Evolutionary conservation across 176 grass and related monocot species (phyloP), one percentile per base, ranked within the genome.

Genomic region (Carex cristatella): DNA sequence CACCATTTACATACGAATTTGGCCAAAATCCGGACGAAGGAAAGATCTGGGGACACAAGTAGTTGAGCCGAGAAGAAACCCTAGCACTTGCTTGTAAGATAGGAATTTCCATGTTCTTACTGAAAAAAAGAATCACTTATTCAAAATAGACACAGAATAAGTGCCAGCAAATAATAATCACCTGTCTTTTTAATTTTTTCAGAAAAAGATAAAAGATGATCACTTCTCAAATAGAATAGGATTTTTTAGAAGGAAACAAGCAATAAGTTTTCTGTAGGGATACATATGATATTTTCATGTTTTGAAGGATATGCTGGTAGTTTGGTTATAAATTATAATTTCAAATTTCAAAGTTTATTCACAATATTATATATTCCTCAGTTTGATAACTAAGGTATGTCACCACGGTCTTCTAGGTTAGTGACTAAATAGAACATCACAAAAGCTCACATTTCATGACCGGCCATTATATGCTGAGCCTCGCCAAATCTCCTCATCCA

Each of bases 71-170:
- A 44, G 95, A 98, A 69, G 89, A 93, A 89, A 98, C 91, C 85
- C 86, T 91, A 86, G 91, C 86, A 92, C 95, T 98, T 72, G 92
- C 89, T 88, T 95, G 92, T 51, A 98, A 78, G 65, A 98, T 92
- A 69, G 93, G 95, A 89, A 94, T 92, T 87, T 94, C 93, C 85
- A 95, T 92, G 80, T 98, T 98, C 85, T 92, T 95, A 79, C 95
- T 98, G 88, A 28, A 80, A 62, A 48, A 42, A 23, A 10, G 10
- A 83, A 55, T 53, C 23, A 9, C 28, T 56, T 51, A 2, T 10
- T 48, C 56, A 15, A 57, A 57, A 57, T 56, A 57, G 61, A 23
- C 28, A 23, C 6, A 63, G 18, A 63, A 10, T 51, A 51, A 9
- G 10, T 51, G 48, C 48, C 48, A 51, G 2, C 48, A 7, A 51